Percentiles rank a stretch among this genome's conserved stretches.
Evolutionary conservation across 2,329 filamentous ascomycete species (phyloP).

Genomic region (Aspergillus quadricinctus): DNA sequence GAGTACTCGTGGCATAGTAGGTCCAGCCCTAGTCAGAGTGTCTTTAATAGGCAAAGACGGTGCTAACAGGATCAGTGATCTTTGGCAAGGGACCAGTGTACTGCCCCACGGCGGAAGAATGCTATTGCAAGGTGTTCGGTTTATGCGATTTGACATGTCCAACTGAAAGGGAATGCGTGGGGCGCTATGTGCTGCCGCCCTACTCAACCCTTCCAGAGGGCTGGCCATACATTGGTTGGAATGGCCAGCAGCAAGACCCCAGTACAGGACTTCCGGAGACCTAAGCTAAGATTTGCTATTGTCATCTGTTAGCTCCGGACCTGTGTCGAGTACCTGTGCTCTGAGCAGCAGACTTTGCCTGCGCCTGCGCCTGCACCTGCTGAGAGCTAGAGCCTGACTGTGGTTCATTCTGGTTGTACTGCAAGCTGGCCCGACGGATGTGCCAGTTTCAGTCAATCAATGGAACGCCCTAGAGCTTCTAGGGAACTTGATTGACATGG

Average conservation of each 20-base stretch:
- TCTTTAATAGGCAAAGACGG: neutral
- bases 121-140: slow-evolving; percentile 65
- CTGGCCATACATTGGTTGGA: slow-evolving; percentile 59
- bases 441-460: neutral
- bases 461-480: neutral
- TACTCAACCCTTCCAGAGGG: slow-evolving; percentile 56
- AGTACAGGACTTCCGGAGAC: slow-evolving; percentile 28
- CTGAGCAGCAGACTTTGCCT: neutral
- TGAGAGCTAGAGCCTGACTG: neutral
- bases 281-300: slow-evolving; percentile 7
- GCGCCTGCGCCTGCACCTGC: neutral
- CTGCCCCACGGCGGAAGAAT: slow-evolving; percentile 58
- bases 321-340: neutral
- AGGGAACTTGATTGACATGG: neutral
- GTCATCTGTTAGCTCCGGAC: neutral
- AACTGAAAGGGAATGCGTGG: slow-evolving; percentile 46
- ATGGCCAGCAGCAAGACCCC: slow-evolving; percentile 34
- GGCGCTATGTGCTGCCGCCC: slow-evolving; percentile 56
- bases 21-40: slow-evolving; percentile 13
- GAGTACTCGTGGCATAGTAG: slow-evolving; percentile 59
- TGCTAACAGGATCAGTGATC: slow-evolving; percentile 44
- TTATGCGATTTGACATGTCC: slow-evolving; percentile 49
- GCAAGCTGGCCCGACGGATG: neutral
- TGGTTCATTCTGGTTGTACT: neutral
- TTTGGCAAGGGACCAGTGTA: slow-evolving; percentile 56